These are phyloP conservation scores for Aspergillus fructus DNA, from an alignment of 2,329 filamentous ascomycete genomes.

Conservation along the genomic window DNA sequence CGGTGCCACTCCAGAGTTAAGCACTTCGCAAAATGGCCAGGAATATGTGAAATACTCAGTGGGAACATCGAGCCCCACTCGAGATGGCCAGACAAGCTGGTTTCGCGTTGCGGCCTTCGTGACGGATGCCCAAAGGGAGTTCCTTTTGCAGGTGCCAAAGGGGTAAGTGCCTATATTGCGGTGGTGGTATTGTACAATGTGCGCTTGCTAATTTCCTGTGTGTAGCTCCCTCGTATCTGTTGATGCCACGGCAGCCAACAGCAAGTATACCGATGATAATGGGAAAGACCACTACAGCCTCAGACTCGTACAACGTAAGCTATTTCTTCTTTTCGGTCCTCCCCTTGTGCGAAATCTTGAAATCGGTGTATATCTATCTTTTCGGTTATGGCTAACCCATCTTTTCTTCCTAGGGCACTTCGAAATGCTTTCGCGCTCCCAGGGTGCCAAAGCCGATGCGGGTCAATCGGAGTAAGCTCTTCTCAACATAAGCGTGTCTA, in stretches of 20 bases:
- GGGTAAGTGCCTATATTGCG: slow-evolving; percentile 62
- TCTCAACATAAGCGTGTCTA: background rate
- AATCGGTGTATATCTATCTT: background rate
- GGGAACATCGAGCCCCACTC: slow-evolving; percentile 65
- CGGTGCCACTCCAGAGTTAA: slow-evolving; percentile 73
- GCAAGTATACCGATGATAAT: slow-evolving; percentile 65
- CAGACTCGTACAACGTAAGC: slow-evolving; percentile 77
- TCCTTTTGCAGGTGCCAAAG: slow-evolving; percentile 72
- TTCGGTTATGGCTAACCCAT: background rate
- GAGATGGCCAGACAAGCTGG: slow-evolving; percentile 79
- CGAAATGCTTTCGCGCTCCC: background rate
- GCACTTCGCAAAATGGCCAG: slow-evolving; percentile 66
- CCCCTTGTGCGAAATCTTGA: background rate
- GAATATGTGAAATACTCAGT: slow-evolving; percentile 77
- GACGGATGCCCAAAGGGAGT: slow-evolving; percentile 68
- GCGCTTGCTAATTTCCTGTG: slow-evolving; percentile 12
- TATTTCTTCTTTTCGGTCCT: background rate
- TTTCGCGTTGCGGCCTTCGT: slow-evolving; percentile 76
- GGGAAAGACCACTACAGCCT: slow-evolving; percentile 64
- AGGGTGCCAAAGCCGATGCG: background rate
- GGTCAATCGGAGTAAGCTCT: background rate
- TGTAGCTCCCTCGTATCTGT: slow-evolving; percentile 73
- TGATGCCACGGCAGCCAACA: slow-evolving; percentile 76
- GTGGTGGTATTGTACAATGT: background rate
- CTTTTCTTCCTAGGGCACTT: background rate